phyloP scores from a whole-genome alignment of 2,329 filamentous ascomycete genomes.

The Alternaria postmessia region DNA sequence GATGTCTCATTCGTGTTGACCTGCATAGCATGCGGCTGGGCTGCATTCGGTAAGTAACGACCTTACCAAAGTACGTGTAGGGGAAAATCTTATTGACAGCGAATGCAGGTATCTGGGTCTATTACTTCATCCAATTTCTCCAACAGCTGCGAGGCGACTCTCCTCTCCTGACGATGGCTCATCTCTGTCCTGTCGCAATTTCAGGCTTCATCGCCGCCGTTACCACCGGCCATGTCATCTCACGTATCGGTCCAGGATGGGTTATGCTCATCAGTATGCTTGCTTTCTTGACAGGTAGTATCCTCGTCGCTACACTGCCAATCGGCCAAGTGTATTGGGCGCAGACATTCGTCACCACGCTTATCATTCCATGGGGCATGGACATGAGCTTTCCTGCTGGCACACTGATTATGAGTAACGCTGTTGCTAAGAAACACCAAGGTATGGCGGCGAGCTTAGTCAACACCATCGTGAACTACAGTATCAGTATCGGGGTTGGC shows the following conservation, averaged over 20 bases:
- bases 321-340: conserved; percentile 55
- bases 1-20: conserved; percentile 65
- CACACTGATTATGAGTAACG: conserved; percentile 51
- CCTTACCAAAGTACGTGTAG: not conserved
- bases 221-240: conserved; percentile 41
- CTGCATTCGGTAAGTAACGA: conserved; percentile 39
- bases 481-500: conserved; percentile 53
- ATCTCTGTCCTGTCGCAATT: conserved; percentile 34
- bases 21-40: conserved; percentile 58
- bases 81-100: not conserved
- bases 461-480: conserved; percentile 55
- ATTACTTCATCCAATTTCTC: conserved; percentile 45
- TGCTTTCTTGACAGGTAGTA: conserved; percentile 46
- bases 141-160: conserved; percentile 33
- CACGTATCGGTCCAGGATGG: conserved; percentile 35
- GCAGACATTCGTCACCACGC: conserved; percentile 43
- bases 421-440: conserved; percentile 51
- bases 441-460: conserved; percentile 53
- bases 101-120: conserved; percentile 37
- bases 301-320: conserved; percentile 53
- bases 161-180: conserved; percentile 40
- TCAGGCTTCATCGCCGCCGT: conserved; percentile 46
- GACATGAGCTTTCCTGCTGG: conserved; percentile 55
- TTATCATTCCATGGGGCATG: conserved; percentile 52
- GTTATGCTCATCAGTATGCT: conserved; percentile 46